A percentile compares a stretch with the other conserved stretches of the same genome.
These are phyloP conservation scores for Neurospora sp. DNA, from an alignment of 495 filamentous ascomycete species.

Conservation along the genomic window DNA sequence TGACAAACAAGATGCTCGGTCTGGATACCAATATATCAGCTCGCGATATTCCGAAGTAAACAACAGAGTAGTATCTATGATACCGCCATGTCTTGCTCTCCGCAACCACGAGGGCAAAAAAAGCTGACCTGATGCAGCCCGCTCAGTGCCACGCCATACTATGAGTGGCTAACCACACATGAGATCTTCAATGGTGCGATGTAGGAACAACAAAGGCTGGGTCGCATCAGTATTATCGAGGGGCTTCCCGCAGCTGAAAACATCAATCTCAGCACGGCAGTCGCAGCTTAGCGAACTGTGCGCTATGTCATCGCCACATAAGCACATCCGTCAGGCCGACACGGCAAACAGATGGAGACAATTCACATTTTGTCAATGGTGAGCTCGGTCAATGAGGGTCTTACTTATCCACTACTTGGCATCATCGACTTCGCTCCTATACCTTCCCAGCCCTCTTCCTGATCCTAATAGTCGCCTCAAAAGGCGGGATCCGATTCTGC, in stretches of 20 bases:
- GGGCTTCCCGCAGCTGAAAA: not conserved
- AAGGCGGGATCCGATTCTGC: conserved; percentile 20
- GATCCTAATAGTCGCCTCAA: conserved; percentile 27
- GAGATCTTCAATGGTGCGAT: not conserved
- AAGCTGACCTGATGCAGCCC: not conserved
- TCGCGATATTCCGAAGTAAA: not conserved
- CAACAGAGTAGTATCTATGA: not conserved
- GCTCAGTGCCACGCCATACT: not conserved
- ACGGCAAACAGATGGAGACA: not conserved
- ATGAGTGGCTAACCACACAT: not conserved
- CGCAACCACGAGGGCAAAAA: not conserved
- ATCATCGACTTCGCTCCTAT: not conserved
- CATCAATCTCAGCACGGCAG: not conserved
- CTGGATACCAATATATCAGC: not conserved
- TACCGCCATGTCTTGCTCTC: not conserved
- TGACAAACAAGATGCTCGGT: not conserved
- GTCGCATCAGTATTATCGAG: not conserved
- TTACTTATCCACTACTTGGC: not conserved
- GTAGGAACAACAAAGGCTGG: not conserved
- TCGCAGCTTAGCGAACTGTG: not conserved
- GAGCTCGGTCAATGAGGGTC: not conserved
- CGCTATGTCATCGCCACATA: not conserved
- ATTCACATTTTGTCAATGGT: not conserved
- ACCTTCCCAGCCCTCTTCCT: conserved; percentile 16
- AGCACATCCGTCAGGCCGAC: not conserved